Base-by-base conservation (phyloP, 1,139 yeast genomes). In the Kurtzmaniella quercitrusa region DNA sequence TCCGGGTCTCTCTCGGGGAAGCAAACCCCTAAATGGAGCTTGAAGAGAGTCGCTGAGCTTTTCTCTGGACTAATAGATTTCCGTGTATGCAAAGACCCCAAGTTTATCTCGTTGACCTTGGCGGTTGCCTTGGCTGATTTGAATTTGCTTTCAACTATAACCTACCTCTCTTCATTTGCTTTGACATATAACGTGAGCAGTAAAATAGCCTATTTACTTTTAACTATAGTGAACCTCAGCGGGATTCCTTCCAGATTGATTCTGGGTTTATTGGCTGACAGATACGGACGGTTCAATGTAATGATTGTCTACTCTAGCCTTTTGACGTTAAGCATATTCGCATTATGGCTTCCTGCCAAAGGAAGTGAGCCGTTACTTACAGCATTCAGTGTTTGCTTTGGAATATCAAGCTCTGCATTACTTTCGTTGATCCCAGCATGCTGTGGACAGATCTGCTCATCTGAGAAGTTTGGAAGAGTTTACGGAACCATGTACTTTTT, bases 401-500 rank as follows among this genome's bases (percentile, higher is more conserved):
- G 70, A 10, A 48, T 62, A 9, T 51, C 63, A 12, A 56, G 63
- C 1, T 60, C 66, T 8, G 63, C 68, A 3, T 62, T 59, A 10
- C 51, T 65, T 16, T 57, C 66, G 12, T 50, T 65, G n/a, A 63
- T 64, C 41, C 67, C 66, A 16, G 65, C 68, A n/a, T 67, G 81
- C 46, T 67, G 77, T 45, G 77, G 82, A 1, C 89, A 83, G 58
- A 79, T 85, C 17, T 80, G 88, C 38, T 73, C 73, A 41, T 79
- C 84, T 2, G 79, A 79, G 37, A 76, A 74, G 45, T 83, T 82
- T 53, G 91, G 91, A 23, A 80, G 76, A 53, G 72, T 85, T 24
- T 84, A 80, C 55, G 87, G 90, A 0, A 82, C 87, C 0, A 73
- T 83, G 60, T 83, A 84, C 57, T 80, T 81, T 52, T 67, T 81